phyloP scores from a whole-genome alignment of 2,329 filamentous ascomycete genomes.

The Claviceps humidiphila region DNA sequence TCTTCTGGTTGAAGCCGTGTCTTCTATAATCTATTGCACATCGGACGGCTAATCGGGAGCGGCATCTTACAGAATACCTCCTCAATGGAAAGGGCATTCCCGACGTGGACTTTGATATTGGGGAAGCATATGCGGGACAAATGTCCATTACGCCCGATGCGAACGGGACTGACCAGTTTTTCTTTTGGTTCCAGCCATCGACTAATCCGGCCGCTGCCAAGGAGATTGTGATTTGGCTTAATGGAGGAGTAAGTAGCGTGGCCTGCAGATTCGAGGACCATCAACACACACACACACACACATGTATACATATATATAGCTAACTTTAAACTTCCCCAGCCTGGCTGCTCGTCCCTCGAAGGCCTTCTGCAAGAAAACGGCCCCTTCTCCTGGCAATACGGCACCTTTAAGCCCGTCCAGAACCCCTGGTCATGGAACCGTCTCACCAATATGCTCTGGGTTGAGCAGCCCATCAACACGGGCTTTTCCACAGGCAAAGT shows the following conservation, averaged over 20 bases:
- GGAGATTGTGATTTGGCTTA: conserved; percentile 51
- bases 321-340: conserved; percentile 9
- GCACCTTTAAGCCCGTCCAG: conserved; percentile 49
- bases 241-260: conserved; percentile 30
- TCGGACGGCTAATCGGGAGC: too few relatives aligned
- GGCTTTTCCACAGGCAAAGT: conserved; percentile 55
- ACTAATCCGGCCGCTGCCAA: conserved; percentile 30
- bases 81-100: conserved; percentile 49
- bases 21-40: too few relatives aligned
- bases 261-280: background rate
- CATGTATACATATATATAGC: background rate
- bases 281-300: background rate
- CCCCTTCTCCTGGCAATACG: conserved; percentile 57
- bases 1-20: too few relatives aligned
- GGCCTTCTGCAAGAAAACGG: conserved; percentile 68
- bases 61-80: conserved; percentile 30
- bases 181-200: conserved; percentile 42
- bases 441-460: conserved; percentile 45
- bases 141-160: conserved; percentile 36
- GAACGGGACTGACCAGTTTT: conserved; percentile 24
- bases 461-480: conserved; percentile 54
- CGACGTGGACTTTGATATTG: conserved; percentile 50
- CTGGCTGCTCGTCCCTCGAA: conserved; percentile 47
- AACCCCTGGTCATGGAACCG: conserved; percentile 57
- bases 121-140: conserved; percentile 43